Percentiles rank a stretch among this genome's conserved stretches.
Evolutionary conservation across 257 asterid genomes (phyloP).

Genomic region (Fraxinus anomala): DNA sequence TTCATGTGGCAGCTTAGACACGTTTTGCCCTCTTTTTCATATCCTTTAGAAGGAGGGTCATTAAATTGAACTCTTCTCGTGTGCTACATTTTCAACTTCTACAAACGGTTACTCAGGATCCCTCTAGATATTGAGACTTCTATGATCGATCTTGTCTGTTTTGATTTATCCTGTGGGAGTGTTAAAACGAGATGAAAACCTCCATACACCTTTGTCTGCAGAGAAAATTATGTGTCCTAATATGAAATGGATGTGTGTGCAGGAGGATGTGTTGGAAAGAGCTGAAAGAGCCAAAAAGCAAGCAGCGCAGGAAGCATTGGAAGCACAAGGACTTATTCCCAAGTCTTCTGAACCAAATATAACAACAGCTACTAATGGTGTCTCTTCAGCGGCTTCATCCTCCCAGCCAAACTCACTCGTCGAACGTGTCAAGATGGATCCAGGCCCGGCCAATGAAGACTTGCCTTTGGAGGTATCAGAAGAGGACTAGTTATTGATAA

Average conservation of each 20-base stretch:
- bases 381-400: slow-evolving; percentile 17
- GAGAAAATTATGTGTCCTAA: background rate
- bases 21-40: background rate
- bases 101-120: background rate
- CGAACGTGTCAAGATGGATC: slow-evolving; percentile 2
- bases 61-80: background rate
- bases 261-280: slow-evolving; percentile 86
- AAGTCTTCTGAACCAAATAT: slow-evolving; percentile 31
- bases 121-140: background rate
- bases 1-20: background rate
- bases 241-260: slow-evolving; percentile 16
- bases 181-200: too few species aligned
- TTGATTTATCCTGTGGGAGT: background rate
- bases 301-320: slow-evolving; percentile 69
- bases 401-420: slow-evolving; percentile 1
- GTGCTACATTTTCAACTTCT: background rate
- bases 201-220: too few species aligned
- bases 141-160: background rate
- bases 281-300: slow-evolving; percentile 74
- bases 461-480: slow-evolving; percentile 31
- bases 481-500: slow-evolving; percentile 40
- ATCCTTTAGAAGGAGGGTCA: too few species aligned
- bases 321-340: slow-evolving; percentile 46
- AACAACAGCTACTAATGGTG: slow-evolving; percentile 29
- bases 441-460: background rate